Evolutionary conservation across 2,329 filamentous ascomycete species (phyloP), one percentile per base, ranked within the genome.

Genomic region (Capronia americana): DNA sequence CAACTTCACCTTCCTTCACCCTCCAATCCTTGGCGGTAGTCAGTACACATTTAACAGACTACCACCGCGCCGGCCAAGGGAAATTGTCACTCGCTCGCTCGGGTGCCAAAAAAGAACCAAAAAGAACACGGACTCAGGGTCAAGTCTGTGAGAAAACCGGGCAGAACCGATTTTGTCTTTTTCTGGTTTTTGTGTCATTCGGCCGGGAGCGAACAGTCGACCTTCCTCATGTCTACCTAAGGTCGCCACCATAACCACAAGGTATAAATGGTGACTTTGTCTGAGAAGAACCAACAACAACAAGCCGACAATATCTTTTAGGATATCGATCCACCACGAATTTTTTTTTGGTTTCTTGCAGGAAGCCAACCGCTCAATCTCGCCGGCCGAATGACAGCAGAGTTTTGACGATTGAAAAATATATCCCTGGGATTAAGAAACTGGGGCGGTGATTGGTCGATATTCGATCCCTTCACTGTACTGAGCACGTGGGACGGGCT

Each of bases 181-280:
- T 51, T 26, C 14, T 51, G 20, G 48, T 20, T 41, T 50, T 51
- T 12, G 48, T 51, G 23, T 51, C 48, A 51, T 51, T n/a, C 48
- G 48, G 2, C 48, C 10, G 10, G 20, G 20, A 28, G 48, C 4
- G 48, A 28, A 17, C 48, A 12, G 24, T 51, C 11, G 38, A 44
- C 48, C 48, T 28, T 26, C 20, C 12, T 26, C 24, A 44, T n/a
- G 38, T 44, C 48, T 51, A 51, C 24, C 48, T 26, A 14, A 14
- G 48, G 10, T 44, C 4, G 46, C 48, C 24, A 51, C 48, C 23
- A 26, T 3, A 51, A 51, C 48, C 48, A 51, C 20, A 51, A 51
- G 48, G 48, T 26, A 51, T 51, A 23, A 51, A 51, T 26, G 48
- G 48, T 17, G 24, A 51, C 2, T n/a, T 24, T 12, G 10, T 51